Percentiles rank a stretch among this genome's conserved stretches.
phyloP scores from a whole-genome alignment of 2,329 filamentous ascomycete genomes.

The Zopfia rhizophila region DNA sequence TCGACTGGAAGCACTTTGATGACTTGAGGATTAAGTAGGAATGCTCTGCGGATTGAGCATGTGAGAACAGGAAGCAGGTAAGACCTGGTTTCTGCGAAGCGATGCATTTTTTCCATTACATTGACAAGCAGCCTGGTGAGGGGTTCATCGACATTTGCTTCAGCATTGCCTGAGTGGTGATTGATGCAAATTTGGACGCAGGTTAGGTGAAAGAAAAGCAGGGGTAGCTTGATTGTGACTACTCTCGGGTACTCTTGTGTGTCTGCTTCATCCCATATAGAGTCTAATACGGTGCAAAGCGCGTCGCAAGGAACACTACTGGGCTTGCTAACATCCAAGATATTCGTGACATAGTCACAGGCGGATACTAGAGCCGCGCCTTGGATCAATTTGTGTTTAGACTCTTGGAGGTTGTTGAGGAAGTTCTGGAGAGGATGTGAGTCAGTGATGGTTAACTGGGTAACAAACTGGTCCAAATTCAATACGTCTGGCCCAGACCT shows the following conservation, averaged over 20 bases:
- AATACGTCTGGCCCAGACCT: not conserved
- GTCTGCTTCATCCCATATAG: conserved; percentile 60
- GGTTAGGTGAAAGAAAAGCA: conserved; percentile 48
- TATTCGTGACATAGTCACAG: conserved; percentile 32
- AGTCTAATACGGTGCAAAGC: conserved; percentile 38
- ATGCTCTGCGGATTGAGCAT: conserved; percentile 43
- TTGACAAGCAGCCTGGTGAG: conserved; percentile 34
- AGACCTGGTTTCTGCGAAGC: conserved; percentile 44
- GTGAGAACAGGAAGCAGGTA: conserved; percentile 46
- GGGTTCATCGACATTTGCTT: not conserved
- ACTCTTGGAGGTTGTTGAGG: conserved; percentile 31
- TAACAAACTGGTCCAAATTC: not conserved
- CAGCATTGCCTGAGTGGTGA: conserved; percentile 1
- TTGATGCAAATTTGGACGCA: conserved; percentile 35
- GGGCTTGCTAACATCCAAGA: conserved; percentile 29
- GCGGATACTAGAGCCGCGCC: conserved; percentile 38
- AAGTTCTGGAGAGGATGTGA: conserved; percentile 33
- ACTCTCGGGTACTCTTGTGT: conserved; percentile 58
- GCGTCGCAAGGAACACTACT: conserved; percentile 18
- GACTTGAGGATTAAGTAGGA: conserved; percentile 37
- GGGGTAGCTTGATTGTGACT: conserved; percentile 50
- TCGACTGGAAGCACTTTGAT: conserved; percentile 48
- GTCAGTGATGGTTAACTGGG: not conserved
- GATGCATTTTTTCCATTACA: conserved; percentile 37
- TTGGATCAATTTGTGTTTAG: conserved; percentile 44